Conservation (phyloP, 345 rosid genomes). For the Physaria fendleri region DNA sequence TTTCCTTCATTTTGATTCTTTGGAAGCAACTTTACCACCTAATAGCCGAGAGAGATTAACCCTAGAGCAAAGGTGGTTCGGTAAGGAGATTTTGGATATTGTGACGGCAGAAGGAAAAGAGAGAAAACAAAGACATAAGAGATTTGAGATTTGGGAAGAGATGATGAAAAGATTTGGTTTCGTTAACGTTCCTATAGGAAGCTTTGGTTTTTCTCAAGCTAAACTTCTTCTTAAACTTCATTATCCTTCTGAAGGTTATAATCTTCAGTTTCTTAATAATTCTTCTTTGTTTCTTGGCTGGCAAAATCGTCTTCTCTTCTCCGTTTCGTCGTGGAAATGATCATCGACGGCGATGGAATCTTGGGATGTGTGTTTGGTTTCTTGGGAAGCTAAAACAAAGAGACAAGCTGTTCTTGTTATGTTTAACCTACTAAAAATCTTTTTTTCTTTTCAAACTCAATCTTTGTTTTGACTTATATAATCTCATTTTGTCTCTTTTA, state of each 20-base stretch:
- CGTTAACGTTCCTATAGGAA: conserved; percentile 60
- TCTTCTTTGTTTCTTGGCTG: conserved; percentile 74
- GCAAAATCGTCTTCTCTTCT: conserved; percentile 82
- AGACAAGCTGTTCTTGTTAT: conserved; percentile 35
- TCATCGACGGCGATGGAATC: conserved; percentile 12
- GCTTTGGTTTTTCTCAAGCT: conserved; percentile 83
- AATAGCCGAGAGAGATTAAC: conserved; percentile 73
- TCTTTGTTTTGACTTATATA: conserved; percentile 30
- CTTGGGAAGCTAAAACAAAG: conserved; percentile 26
- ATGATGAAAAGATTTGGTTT: conserved; percentile 63
- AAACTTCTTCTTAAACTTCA: conserved; percentile 86
- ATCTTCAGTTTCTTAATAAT: conserved; percentile 55
- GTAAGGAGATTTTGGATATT: conserved; percentile 71
- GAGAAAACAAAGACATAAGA: conserved; percentile 57
- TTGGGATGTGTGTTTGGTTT: conserved; percentile 29
- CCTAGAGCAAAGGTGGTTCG: conserved; percentile 84
- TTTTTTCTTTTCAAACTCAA: conserved; percentile 21
- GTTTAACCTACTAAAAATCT: conserved; percentile 34
- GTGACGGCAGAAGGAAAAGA: conserved; percentile 55
- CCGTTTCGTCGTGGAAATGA: conserved; percentile 82
- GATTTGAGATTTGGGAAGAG: conserved; percentile 69
- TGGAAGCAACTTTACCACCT: conserved; percentile 91
- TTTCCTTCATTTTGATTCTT: conserved; percentile 74
- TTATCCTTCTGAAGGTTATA: conserved; percentile 93
- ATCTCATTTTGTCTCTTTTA: conserved; percentile 14